These are phyloP conservation scores for Cladosporium sp. DNA, from an alignment of 2,329 filamentous ascomycete genomes.

Conservation along the genomic window DNA sequence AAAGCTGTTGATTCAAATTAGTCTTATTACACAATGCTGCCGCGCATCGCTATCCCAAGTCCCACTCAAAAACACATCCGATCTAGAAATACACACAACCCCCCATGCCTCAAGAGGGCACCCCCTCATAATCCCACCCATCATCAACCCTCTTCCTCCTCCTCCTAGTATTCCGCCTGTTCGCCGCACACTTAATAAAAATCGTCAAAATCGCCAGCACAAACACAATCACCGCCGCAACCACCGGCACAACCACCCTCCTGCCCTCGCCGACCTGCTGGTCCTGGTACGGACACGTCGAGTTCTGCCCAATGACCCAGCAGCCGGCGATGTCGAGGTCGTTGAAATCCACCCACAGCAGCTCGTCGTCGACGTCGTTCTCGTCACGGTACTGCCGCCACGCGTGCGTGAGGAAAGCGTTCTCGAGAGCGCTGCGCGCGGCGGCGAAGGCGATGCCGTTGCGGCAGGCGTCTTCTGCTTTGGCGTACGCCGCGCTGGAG, in stretches of 20 bases:
- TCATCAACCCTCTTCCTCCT: slow-evolving; percentile 45
- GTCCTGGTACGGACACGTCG: slow-evolving; percentile 58
- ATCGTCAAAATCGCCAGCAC: slow-evolving; percentile 61
- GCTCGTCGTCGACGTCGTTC: slow-evolving; percentile 31
- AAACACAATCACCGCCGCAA: slow-evolving; percentile 64
- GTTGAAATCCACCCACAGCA: slow-evolving; percentile 63
- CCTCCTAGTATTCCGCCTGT: slow-evolving; percentile 55
- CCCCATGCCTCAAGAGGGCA: slow-evolving; percentile 46
- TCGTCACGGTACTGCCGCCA: slow-evolving; percentile 26
- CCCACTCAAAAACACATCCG: neutral
- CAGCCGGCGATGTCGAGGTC: slow-evolving; percentile 57
- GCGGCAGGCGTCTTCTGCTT: slow-evolving; percentile 50
- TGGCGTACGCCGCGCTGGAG: slow-evolving; percentile 40
- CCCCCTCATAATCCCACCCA: slow-evolving; percentile 69
- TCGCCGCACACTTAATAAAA: slow-evolving; percentile 65
- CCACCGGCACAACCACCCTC: slow-evolving; percentile 60
- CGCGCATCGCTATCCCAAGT: too few species aligned
- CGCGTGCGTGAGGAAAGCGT: slow-evolving; percentile 53
- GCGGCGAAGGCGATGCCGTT: slow-evolving; percentile 53
- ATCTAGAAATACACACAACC: neutral
- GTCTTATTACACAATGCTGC: neutral
- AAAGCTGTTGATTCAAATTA: neutral
- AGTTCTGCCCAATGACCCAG: slow-evolving; percentile 60
- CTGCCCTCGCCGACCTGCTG: slow-evolving; percentile 40
- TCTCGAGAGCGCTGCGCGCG: slow-evolving; percentile 64